Percentiles rank a stretch among this genome's conserved stretches.
Conservation (phyloP, 805 yeast species). For the Nakazawaea siamensis region DNA sequence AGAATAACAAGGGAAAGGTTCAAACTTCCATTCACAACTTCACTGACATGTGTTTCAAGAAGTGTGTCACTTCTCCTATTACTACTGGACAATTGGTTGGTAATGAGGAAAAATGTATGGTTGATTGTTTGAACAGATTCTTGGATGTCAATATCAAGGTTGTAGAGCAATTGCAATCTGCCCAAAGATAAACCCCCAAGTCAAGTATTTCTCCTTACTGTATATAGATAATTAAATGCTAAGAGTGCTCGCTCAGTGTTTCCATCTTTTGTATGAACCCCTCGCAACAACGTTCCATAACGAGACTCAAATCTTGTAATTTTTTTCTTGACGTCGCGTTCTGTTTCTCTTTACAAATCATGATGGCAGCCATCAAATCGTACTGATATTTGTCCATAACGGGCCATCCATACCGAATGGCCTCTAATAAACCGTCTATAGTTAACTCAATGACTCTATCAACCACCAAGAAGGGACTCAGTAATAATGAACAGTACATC, state of each 20-base stretch:
- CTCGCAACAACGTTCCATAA: not conserved
- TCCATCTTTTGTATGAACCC: not conserved
- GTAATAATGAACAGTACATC: no score
- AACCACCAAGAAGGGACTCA: no score
- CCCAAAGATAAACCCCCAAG: slow-evolving; percentile 3
- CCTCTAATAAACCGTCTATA: no score
- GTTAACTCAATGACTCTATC: no score
- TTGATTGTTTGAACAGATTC: slow-evolving; percentile 77
- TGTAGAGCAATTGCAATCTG: slow-evolving; percentile 39
- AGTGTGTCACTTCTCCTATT: slow-evolving; percentile 51
- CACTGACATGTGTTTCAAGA: slow-evolving; percentile 86
- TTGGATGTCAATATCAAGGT: slow-evolving; percentile 82
- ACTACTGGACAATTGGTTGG: slow-evolving; percentile 39
- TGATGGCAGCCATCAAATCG: slow-evolving; percentile 5
- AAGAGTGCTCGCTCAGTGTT: no score
- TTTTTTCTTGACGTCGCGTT: no score
- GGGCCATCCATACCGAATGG: slow-evolving; percentile 8
- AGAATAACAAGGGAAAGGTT: slow-evolving; percentile 79
- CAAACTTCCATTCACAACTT: slow-evolving; percentile 81
- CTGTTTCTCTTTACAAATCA: not conserved
- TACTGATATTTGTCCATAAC: slow-evolving; percentile 4
- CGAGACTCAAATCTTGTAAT: not conserved
- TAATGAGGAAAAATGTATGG: slow-evolving; percentile 64
- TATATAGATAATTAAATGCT: slow-evolving; percentile 1
- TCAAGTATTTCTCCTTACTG: no score